A percentile compares a stretch with the other conserved stretches of the same genome.
Conservation (phyloP, 164 flowering plant genomes). For the Nymphaea thermarum region DNA sequence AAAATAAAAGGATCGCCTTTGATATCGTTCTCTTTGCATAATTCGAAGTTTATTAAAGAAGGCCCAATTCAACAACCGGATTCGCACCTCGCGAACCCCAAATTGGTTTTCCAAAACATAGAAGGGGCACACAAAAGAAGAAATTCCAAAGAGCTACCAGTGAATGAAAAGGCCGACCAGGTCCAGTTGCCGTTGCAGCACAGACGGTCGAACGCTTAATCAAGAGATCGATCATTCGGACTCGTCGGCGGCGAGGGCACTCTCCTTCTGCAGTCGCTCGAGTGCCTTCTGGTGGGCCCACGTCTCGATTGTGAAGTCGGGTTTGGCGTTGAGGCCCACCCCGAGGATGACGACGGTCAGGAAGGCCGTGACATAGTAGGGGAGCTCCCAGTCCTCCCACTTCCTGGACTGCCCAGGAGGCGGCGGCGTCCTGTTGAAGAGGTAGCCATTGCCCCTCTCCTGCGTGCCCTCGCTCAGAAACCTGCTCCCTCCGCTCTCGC, state of each 20-base stretch:
- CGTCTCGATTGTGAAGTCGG: constrained; percentile 94
- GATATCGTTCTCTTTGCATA: no score
- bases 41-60: no score
- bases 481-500: constrained; percentile 42
- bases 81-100: not conserved
- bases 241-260: constrained; percentile 10
- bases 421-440: constrained; percentile 69
- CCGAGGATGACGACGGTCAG: constrained; percentile 92
- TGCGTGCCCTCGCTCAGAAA: constrained; percentile 77
- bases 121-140: not conserved
- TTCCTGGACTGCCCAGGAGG: constrained; percentile 76
- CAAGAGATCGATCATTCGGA: not conserved
- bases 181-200: no score
- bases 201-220: no score
- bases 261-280: constrained; percentile 43
- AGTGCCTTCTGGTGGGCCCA: constrained; percentile 98
- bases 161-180: not conserved
- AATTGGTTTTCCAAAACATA: not conserved
- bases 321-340: constrained; percentile 95
- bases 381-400: constrained; percentile 99
- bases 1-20: no score
- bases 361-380: constrained; percentile 92
- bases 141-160: not conserved
- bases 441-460: constrained; percentile 83
- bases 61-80: no score